Base-by-base conservation (phyloP, 2,329 filamentous ascomycete species). In the Hymenoscyphus repandus region DNA sequence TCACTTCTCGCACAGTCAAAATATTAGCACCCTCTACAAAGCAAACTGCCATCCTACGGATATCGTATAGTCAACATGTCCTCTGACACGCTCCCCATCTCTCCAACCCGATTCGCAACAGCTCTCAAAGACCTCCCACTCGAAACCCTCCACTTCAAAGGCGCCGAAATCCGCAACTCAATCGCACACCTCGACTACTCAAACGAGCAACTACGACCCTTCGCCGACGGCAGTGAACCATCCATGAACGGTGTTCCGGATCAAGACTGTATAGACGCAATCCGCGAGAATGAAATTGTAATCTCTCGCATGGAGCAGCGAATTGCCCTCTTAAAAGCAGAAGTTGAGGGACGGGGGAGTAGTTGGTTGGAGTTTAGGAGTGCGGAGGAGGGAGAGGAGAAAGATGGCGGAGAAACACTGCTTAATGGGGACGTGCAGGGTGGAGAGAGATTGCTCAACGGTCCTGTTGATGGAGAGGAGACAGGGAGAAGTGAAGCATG, bases 131-230 rank as follows among this genome's bases (percentile, higher is more conserved):
- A 83, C 53, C 81, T 91, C 50, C 79, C 85, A 37, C 66, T 84
- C 58, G 75, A 78, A 7, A 61, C 56, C 51, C 82, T 91, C 6
- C 83, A 86, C 69, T 75, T 86, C 68, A 90, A 90, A 69, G 79
- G 85, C 52, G 79, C 86, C 64, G 88, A 91, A 68, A 76, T 91
- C 55, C 81, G 80, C 66, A 90, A 90, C 76, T 81, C 76, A 60
- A 84, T 90, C 64, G 76, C 78, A 20, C 86, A 91, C 68, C 81
- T 91, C 22, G 78, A 84, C 62, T 82, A 83, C 67, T 87, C 83
- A 56, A 91, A 90, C 70, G 77, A 78, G 56, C 81, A 90, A 66
- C 82, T 90, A 52, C 74, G 77, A 49, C 85, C 85, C 32, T 90
- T 80, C 60, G 83, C 85, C 50, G 75, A 82, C 13, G 64, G 63